These are phyloP conservation scores for Trichoderma citrinoviride DNA, from an alignment of 2,329 filamentous ascomycete genomes.

Conservation along the genomic window DNA sequence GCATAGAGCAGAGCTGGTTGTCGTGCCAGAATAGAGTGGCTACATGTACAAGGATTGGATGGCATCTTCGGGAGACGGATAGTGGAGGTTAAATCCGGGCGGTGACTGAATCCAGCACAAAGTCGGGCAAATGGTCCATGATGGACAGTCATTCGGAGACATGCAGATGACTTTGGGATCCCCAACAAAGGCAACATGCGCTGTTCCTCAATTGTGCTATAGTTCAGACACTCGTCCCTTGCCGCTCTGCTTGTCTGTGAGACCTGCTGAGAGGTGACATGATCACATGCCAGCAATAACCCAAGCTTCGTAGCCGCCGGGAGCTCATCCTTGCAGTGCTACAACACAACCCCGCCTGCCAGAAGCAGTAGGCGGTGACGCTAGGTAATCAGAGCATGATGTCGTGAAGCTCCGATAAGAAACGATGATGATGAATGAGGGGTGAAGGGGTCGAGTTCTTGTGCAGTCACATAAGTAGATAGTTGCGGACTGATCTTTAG, in stretches of 20 bases:
- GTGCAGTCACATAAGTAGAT: too few relatives aligned
- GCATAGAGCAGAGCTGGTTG: not conserved
- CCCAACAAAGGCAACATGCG: too few relatives aligned
- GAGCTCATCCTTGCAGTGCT: not conserved
- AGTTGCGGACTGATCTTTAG: too few relatives aligned
- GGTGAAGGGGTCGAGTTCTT: not conserved
- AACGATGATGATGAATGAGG: not conserved
- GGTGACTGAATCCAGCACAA: not conserved
- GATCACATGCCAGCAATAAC: constrained; percentile 6
- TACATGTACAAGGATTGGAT: too few relatives aligned
- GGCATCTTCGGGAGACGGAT: not conserved
- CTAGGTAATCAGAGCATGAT: not conserved
- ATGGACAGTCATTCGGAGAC: not conserved
- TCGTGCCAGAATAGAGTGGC: not conserved
- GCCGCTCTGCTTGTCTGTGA: not conserved
- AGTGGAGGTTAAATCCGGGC: not conserved
- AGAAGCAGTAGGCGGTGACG: constrained; percentile 16
- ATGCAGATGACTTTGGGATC: too few relatives aligned
- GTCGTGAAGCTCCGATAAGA: too few relatives aligned
- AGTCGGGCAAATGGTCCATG: not conserved
- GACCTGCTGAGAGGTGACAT: not conserved
- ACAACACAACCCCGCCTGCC: constrained; percentile 10
- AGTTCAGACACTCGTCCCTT: not conserved
- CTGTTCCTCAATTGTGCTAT: not conserved
- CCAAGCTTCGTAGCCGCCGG: not conserved